These are phyloP conservation scores for Meyerozyma elateridarum DNA, from an alignment of 1,139 yeast species.

Conservation along the genomic window DNA sequence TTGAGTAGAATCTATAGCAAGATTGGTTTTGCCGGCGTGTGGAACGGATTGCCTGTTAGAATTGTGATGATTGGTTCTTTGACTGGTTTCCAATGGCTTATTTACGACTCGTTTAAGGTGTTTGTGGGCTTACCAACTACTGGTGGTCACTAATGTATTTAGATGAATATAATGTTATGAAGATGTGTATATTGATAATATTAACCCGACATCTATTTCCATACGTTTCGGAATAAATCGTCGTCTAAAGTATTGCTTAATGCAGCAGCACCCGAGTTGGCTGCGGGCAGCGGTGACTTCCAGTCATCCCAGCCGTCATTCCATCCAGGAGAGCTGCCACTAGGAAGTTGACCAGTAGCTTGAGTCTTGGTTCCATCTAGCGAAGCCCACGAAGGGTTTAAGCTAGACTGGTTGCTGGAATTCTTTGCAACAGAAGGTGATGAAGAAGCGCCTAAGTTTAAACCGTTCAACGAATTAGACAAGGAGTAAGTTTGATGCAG, in stretches of 20 bases:
- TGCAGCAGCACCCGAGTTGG: slow-evolving; percentile 11
- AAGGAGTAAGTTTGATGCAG: slow-evolving; percentile 7
- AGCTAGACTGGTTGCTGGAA: slow-evolving; percentile 7
- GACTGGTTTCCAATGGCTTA: slow-evolving; percentile 95
- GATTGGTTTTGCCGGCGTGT: slow-evolving; percentile 85
- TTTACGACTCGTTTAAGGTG: slow-evolving; percentile 92
- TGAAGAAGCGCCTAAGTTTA: slow-evolving; percentile 8
- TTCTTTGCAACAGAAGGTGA: slow-evolving; percentile 6
- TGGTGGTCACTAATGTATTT: slow-evolving; percentile 54
- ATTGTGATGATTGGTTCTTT: slow-evolving; percentile 94
- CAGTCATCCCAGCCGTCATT: slow-evolving; percentile 37
- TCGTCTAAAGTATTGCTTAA: slow-evolving; percentile 29
- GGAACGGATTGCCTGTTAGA: slow-evolving; percentile 94
- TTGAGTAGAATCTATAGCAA: slow-evolving; percentile 66
- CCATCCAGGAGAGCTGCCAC: no score
- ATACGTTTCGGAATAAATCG: slow-evolving; percentile 41
- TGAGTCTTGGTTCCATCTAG: slow-evolving; percentile 5
- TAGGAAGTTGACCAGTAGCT: slow-evolving; percentile 7
- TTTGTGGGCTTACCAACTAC: slow-evolving; percentile 89
- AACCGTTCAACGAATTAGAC: slow-evolving; percentile 12
- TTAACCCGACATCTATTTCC: slow-evolving; percentile 16
- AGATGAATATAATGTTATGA: slow-evolving; percentile 3
- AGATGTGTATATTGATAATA: background rate
- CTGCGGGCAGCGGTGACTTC: slow-evolving; percentile 9
- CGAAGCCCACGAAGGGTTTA: slow-evolving; percentile 7